Evolutionary conservation across 768 basidiomycete genomes (phyloP).

Genomic region (Suillus hirtellus): DNA sequence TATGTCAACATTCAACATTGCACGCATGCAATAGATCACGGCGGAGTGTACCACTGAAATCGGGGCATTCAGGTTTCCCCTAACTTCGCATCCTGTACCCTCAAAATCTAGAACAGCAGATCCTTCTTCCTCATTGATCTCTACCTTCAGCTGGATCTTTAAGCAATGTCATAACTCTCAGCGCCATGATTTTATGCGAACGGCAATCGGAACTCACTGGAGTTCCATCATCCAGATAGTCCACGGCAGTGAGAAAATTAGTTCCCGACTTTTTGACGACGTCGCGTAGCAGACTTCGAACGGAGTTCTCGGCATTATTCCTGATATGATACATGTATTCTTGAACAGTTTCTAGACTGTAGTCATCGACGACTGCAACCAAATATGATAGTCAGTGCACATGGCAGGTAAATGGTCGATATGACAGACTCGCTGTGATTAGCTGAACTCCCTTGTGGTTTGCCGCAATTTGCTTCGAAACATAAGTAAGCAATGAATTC

Average conservation of each 20-base stretch:
- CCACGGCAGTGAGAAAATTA: constrained; percentile 66
- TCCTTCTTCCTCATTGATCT: constrained; percentile 72
- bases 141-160: constrained; percentile 73
- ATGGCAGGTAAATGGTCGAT: background rate
- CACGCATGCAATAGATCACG: constrained; percentile 85
- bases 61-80: constrained; percentile 83
- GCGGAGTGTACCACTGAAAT: constrained; percentile 86
- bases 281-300: constrained; percentile 76
- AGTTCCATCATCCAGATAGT: constrained; percentile 87
- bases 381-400: constrained; percentile 14
- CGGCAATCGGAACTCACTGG: constrained; percentile 47
- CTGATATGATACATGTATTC: constrained; percentile 93
- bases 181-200: background rate
- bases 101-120: constrained; percentile 84
- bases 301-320: constrained; percentile 83
- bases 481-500: background rate
- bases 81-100: constrained; percentile 81
- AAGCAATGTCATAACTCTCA: constrained; percentile 1
- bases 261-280: constrained; percentile 70
- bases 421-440: constrained; percentile 69
- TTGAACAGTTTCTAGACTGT: constrained; percentile 82
- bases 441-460: constrained; percentile 91
- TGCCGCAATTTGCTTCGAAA: constrained; percentile 81
- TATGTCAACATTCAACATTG: constrained; percentile 85
- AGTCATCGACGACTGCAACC: constrained; percentile 76